phyloP scores from a whole-genome alignment of 768 basidiomycete genomes.

The Lepiota brunneoincarnata region DNA sequence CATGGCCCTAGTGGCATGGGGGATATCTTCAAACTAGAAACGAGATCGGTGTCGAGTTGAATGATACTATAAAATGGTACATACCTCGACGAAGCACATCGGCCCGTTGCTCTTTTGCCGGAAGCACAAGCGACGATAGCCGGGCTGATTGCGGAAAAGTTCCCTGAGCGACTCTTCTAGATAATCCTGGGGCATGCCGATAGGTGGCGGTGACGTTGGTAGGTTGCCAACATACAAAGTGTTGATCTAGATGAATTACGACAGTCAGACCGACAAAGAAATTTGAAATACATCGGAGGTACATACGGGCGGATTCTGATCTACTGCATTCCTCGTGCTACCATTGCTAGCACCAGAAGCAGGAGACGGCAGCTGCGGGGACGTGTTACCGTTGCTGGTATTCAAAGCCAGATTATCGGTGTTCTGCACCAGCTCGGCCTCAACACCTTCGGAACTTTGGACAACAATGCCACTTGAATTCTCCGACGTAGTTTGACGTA shows the following conservation, averaged over 20 bases:
- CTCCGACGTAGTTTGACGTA: conserved; percentile 24
- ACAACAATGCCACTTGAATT: conserved; percentile 18
- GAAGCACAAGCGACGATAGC: conserved; percentile 92
- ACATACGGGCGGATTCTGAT: conserved; percentile 92
- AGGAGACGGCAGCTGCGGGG: conserved; percentile 77
- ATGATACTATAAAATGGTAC: conserved; percentile 29
- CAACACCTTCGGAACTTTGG: conserved; percentile 17
- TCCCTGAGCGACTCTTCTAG: conserved; percentile 86
- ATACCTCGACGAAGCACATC: conserved; percentile 98
- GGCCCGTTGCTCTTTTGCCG: conserved; percentile 96
- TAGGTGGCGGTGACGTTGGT: conserved; percentile 73
- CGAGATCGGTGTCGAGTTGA: conserved; percentile 42
- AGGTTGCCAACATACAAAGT: conserved; percentile 99
- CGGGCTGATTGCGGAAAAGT: conserved; percentile 75
- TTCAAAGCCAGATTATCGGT: conserved; percentile 51
- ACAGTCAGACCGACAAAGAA: conserved; percentile 10
- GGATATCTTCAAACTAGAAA: conserved; percentile 84
- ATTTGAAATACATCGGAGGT: background rate
- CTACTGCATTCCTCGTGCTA: conserved; percentile 49
- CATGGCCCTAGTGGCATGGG: conserved; percentile 81
- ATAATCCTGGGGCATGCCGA: conserved; percentile 71
- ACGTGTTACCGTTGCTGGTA: conserved; percentile 53
- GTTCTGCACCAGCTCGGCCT: conserved; percentile 34
- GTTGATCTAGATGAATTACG: conserved; percentile 61
- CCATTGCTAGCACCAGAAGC: conserved; percentile 58